Evolutionary conservation across 1,139 yeast genomes (phyloP).

Genomic region (Magnusiomyces suaveolens): DNA sequence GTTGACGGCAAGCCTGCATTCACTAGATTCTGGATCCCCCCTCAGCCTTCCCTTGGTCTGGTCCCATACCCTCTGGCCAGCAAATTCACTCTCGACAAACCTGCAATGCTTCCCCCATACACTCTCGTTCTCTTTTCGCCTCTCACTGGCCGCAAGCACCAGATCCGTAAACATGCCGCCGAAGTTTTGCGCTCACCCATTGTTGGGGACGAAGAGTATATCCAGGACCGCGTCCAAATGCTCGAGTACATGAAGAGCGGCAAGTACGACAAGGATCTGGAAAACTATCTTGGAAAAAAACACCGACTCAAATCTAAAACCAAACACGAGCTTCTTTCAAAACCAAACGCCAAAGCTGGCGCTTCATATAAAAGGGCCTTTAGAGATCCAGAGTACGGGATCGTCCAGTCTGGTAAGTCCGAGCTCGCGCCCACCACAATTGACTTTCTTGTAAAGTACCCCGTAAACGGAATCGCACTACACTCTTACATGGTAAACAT

Average conservation of each 20-base stretch:
- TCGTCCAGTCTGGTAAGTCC: background rate
- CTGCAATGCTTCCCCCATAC: background rate
- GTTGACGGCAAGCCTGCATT: constrained; percentile 17
- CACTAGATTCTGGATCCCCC: constrained; percentile 15
- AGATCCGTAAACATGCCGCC: constrained; percentile 34
- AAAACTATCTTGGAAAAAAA: background rate
- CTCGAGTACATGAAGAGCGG: background rate
- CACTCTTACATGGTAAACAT: constrained; percentile 9
- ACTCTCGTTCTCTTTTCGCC: constrained; percentile 30
- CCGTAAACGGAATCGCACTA: constrained; percentile 6
- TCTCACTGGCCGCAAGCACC: constrained; percentile 40
- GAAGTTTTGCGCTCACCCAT: constrained; percentile 21
- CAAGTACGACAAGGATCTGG: constrained; percentile 1
- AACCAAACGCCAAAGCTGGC: background rate
- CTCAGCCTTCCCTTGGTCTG: background rate
- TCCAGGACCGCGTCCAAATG: background rate
- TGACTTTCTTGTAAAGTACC: background rate
- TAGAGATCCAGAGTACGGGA: background rate
- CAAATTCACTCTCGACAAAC: background rate
- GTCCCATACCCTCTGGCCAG: background rate
- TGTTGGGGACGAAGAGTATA: constrained; percentile 20
- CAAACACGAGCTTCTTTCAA: background rate
- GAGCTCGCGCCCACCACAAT: background rate
- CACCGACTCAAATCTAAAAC: background rate
- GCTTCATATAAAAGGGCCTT: background rate